A percentile compares a stretch with the other conserved stretches of the same genome.
These are phyloP conservation scores for Porphyrellus sp. DNA, from an alignment of 1,284 basidiomycete genomes.

Conservation along the genomic window DNA sequence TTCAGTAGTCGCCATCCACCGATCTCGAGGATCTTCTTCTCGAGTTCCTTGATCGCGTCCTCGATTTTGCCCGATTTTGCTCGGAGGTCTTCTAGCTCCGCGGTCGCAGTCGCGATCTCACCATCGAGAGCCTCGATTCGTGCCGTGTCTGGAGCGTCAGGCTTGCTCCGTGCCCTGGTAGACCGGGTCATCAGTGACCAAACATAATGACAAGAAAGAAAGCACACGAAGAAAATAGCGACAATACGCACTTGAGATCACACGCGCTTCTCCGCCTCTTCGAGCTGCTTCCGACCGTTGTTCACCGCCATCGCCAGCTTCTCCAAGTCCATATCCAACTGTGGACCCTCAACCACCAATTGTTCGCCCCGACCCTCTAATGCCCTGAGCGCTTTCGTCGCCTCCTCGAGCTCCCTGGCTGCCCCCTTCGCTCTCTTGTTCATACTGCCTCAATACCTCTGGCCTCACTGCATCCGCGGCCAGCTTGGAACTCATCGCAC, in stretches of 20 bases:
- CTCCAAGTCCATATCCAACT: conserved; percentile 77
- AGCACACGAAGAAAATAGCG: background rate
- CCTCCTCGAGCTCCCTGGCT: conserved; percentile 57
- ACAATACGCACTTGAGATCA: conserved; percentile 69
- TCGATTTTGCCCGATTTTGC: conserved; percentile 72
- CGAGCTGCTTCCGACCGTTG: conserved; percentile 72
- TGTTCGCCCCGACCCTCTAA: conserved; percentile 64
- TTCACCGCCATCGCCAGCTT: conserved; percentile 86
- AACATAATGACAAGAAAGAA: no score
- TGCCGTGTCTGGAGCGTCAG: conserved; percentile 77
- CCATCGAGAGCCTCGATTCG: conserved; percentile 74
- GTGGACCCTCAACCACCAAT: conserved; percentile 62
- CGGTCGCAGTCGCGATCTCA: conserved; percentile 58
- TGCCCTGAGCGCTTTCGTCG: conserved; percentile 49
- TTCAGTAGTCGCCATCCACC: conserved; percentile 85
- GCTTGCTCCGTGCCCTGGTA: conserved; percentile 72
- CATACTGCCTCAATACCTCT: conserved; percentile 74
- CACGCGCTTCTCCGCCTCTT: conserved; percentile 82
- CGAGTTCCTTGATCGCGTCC: conserved; percentile 80
- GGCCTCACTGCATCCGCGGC: conserved; percentile 80
- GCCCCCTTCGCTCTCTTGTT: conserved; percentile 73
- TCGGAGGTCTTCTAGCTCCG: conserved; percentile 67
- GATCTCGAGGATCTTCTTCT: conserved; percentile 89
- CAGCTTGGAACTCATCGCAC: conserved; percentile 93
- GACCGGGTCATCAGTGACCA: background rate